Conservation (phyloP, 441 rosid genomes). For the Flueggea neowawraea region DNA sequence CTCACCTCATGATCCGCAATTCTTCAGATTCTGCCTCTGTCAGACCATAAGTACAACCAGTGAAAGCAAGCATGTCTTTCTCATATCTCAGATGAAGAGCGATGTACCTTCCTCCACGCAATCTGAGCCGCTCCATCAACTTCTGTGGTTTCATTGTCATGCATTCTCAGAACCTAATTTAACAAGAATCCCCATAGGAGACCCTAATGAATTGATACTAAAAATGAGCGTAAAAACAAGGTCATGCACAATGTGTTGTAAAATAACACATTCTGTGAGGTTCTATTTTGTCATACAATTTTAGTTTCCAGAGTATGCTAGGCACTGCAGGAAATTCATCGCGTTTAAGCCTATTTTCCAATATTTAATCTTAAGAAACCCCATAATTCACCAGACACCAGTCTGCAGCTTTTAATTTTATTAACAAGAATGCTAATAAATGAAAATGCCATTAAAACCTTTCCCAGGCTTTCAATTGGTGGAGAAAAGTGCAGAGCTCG, state of each 20-base stretch:
- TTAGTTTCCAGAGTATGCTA: no score
- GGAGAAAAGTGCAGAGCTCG: slow-evolving; percentile 74
- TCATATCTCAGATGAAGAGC: slow-evolving; percentile 97
- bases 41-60: slow-evolving; percentile 88
- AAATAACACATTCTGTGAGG: slow-evolving; percentile 1
- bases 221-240: slow-evolving; percentile 20
- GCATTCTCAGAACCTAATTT: slow-evolving; percentile 93
- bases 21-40: slow-evolving; percentile 79
- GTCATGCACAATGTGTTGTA: slow-evolving; percentile 12
- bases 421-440: no score
- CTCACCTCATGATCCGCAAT: slow-evolving; percentile 78
- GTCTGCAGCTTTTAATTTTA: no score
- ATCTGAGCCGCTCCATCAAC: slow-evolving; percentile 89
- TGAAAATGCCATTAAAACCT: slow-evolving; percentile 50
- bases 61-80: slow-evolving; percentile 97
- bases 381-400: no score
- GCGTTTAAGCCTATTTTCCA: not conserved
- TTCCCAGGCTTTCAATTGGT: slow-evolving; percentile 74
- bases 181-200: slow-evolving; percentile 91
- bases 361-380: no score
- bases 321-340: no score
- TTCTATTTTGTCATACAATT: not conserved
- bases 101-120: slow-evolving; percentile 63
- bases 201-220: slow-evolving; percentile 61
- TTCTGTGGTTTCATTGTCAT: slow-evolving; percentile 92